Evolutionary conservation across 305 asterid species (phyloP).

Genomic region (Vinca major): DNA sequence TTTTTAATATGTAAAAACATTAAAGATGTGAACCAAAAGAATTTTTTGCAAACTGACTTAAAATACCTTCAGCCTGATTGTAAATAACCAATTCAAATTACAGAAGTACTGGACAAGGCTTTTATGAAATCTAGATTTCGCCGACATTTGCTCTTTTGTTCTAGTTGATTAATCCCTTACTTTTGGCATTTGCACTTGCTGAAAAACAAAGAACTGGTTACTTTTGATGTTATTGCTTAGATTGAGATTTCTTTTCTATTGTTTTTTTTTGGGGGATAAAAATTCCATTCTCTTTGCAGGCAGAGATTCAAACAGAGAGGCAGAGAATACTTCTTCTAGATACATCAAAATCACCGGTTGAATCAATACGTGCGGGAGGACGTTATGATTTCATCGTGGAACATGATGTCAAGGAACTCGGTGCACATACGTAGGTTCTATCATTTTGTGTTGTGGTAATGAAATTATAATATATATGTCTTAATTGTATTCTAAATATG

Average conservation of each 20-base stretch:
- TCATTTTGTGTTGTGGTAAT: conserved; percentile 9
- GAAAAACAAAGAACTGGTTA: background rate
- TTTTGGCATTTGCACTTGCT: background rate
- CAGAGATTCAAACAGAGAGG: conserved; percentile 94
- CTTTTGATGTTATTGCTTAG: background rate
- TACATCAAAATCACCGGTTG: conserved; percentile 87
- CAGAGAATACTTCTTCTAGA: conserved; percentile 88
- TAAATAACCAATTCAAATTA: background rate
- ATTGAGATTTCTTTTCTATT: too few species aligned
- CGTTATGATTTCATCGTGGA: conserved; percentile 97
- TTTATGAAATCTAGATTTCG: background rate
- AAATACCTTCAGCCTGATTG: background rate
- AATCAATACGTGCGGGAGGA: conserved; percentile 89
- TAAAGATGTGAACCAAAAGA: background rate
- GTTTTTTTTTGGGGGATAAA: conserved; percentile 10
- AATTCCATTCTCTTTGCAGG: conserved; percentile 41
- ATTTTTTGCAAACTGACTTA: background rate
- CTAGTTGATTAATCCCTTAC: background rate
- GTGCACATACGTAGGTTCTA: conserved; percentile 85
- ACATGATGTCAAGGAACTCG: conserved; percentile 97
- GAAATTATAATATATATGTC: conserved; percentile 3
- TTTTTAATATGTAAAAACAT: background rate
- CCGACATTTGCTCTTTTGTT: background rate
- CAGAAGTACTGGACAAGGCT: background rate
- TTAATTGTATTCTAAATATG: background rate